These are phyloP conservation scores for Przewalskia tangutica DNA, from an alignment of 257 asterid species.

Conservation along the genomic window DNA sequence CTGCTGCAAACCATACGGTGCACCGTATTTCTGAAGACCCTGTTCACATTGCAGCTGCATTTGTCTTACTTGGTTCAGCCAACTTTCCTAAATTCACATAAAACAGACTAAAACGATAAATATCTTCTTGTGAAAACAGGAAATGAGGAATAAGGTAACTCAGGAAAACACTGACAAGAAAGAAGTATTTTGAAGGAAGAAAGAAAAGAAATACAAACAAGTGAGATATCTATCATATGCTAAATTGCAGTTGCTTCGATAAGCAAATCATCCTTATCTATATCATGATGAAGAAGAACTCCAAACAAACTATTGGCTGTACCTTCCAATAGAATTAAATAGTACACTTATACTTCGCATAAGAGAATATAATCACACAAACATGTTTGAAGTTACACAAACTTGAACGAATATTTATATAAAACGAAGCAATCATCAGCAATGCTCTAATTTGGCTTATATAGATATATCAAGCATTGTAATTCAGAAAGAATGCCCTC, in stretches of 20 bases:
- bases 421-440: not conserved
- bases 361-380: not conserved
- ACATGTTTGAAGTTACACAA: conserved; percentile 1
- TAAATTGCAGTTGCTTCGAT: not conserved
- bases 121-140: not conserved
- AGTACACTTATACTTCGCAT: not conserved
- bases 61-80: conserved; percentile 82
- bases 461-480: not conserved
- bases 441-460: not conserved
- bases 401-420: not conserved
- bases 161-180: not conserved
- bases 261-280: not conserved
- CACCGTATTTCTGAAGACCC: conserved; percentile 37
- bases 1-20: conserved; percentile 22
- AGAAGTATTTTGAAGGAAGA: not conserved
- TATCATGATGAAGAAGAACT: not conserved
- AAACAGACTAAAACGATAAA: not conserved
- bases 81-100: conserved; percentile 52
- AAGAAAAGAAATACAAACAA: not conserved
- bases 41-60: conserved; percentile 75
- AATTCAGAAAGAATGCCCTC: not conserved
- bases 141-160: not conserved
- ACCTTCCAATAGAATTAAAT: not conserved
- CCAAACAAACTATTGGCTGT: not conserved
- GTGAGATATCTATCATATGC: not conserved